Base-by-base conservation (phyloP, 495 filamentous ascomycete genomes). In the Penicillium herquei region DNA sequence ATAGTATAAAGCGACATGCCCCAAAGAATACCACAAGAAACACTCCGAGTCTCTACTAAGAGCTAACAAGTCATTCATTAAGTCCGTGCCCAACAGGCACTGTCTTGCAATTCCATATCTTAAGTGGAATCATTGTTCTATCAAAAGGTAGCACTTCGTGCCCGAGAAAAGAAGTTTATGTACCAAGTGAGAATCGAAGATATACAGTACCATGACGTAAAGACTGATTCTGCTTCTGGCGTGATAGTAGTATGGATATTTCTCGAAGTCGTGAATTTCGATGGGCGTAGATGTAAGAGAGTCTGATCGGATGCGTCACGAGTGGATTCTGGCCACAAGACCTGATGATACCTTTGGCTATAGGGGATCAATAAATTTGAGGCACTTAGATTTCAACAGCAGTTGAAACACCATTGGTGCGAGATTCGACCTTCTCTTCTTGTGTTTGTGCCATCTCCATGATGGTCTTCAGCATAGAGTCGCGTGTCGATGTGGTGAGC, bases 391-490 rank as follows among this genome's bases (percentile, higher is more conserved):
- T 71, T 56, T 77, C 68, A 31, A 78, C 58, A 35, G 71, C 71
- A 41, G 69, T 70, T 0, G 75, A 74, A 10, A 62, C 66, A 12
- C 69, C 70, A 10, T 70, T 70, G 33, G 63, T 39, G 13, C 63
- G 51, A 17, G 55, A 31, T 26, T 69, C 61, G 21, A 57, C 45
- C 41, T 68, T 62, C 17, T 58, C 32, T 39, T 59, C 37, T 9
- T 68, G 51, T 7, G 62, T 62, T 10, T 71, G 45, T 11, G 87
- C 85, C 55, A 96, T 74, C 21, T 73, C 70, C 33, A 87, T 68
- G 21, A 96, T 72, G 59, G 87, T 91, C 55, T 79, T 79, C 45
- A 95, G 77, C 93, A 98, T 97, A 49, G 84, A 72, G 13, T 91
- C 86, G 37, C 87, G 81, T 3, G 87, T 90, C 9, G 76, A 78